Evolutionary conservation across 1,284 basidiomycete genomes (phyloP).

Genomic region (Papiliotrema flavescens): DNA sequence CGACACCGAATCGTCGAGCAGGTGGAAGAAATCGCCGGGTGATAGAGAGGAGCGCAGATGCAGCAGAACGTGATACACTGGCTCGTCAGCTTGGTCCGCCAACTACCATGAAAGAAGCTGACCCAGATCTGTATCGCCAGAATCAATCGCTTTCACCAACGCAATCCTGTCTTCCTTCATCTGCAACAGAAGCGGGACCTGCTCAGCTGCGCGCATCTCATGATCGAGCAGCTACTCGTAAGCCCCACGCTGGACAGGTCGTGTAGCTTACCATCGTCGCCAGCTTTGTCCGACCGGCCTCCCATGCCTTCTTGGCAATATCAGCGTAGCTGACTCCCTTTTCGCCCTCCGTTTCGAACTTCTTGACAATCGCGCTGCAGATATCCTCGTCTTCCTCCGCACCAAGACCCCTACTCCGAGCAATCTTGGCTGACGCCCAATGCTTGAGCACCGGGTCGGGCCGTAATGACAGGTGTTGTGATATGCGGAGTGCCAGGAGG

Average conservation of each 20-base stretch:
- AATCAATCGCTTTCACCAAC: constrained; percentile 84
- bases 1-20: constrained; percentile 80
- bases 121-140: constrained; percentile 94
- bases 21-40: constrained; percentile 88
- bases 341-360: constrained; percentile 63
- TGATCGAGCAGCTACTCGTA: constrained; percentile 74
- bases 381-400: constrained; percentile 62
- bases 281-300: constrained; percentile 74
- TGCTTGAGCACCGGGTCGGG: constrained; percentile 87
- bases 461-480: constrained; percentile 73
- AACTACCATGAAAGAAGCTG: constrained; percentile 20
- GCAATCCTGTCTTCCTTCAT: constrained; percentile 95
- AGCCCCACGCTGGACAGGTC: neutral
- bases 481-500: constrained; percentile 86
- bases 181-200: constrained; percentile 82
- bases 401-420: constrained; percentile 62
- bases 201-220: constrained; percentile 83
- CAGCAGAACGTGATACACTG: constrained; percentile 86
- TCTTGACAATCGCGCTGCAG: constrained; percentile 77
- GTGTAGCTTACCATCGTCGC: constrained; percentile 71
- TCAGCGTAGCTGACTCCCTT: constrained; percentile 81
- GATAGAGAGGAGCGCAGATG: constrained; percentile 77
- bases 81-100: constrained; percentile 7
- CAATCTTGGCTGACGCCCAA: constrained; percentile 92
- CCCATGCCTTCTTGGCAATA: constrained; percentile 91